Percentiles rank a stretch among this genome's conserved stretches.
These are phyloP conservation scores for Cladosporium cucumerinum DNA, from an alignment of 2,329 filamentous ascomycete genomes.

Conservation along the genomic window DNA sequence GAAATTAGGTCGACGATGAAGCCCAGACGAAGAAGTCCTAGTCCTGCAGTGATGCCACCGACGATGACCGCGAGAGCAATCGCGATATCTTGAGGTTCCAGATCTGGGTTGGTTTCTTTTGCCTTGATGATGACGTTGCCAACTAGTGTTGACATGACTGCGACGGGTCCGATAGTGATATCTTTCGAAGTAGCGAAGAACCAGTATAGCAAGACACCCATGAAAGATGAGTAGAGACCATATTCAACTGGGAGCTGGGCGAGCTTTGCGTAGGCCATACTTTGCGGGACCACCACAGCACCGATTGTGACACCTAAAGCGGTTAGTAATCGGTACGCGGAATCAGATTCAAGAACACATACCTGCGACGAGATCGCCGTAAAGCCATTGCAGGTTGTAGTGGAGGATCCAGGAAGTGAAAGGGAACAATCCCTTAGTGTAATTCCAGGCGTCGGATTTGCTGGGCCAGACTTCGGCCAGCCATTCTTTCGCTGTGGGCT, in stretches of 20 bases:
- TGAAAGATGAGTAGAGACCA: conserved; percentile 92
- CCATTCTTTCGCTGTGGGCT: conserved; percentile 73
- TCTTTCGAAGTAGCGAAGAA: conserved; percentile 98
- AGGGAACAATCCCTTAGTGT: conserved; percentile 73
- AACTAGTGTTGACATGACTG: conserved; percentile 88
- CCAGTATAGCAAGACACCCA: conserved; percentile 94
- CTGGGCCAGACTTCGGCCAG: conserved; percentile 62
- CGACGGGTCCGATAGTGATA: conserved; percentile 95
- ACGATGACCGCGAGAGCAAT: conserved; percentile 74
- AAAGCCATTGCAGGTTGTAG: conserved; percentile 87
- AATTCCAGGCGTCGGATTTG: conserved; percentile 53
- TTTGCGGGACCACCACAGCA: conserved; percentile 85
- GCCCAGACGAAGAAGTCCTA: conserved; percentile 76
- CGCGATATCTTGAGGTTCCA: conserved; percentile 66
- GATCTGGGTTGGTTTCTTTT: conserved; percentile 52
- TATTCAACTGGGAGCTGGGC: conserved; percentile 78
- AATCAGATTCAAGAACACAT: conserved; percentile 31
- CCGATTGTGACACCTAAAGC: conserved; percentile 64
- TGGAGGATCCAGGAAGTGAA: conserved; percentile 83
- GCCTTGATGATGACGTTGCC: conserved; percentile 75
- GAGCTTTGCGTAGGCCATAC: conserved; percentile 89
- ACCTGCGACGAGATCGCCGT: conserved; percentile 88
- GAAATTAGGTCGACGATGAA: conserved; percentile 95
- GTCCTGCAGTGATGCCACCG: conserved; percentile 70
- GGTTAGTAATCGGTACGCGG: not conserved